Conservation (phyloP, 805 yeast genomes). For the Nematodospora valgi region DNA sequence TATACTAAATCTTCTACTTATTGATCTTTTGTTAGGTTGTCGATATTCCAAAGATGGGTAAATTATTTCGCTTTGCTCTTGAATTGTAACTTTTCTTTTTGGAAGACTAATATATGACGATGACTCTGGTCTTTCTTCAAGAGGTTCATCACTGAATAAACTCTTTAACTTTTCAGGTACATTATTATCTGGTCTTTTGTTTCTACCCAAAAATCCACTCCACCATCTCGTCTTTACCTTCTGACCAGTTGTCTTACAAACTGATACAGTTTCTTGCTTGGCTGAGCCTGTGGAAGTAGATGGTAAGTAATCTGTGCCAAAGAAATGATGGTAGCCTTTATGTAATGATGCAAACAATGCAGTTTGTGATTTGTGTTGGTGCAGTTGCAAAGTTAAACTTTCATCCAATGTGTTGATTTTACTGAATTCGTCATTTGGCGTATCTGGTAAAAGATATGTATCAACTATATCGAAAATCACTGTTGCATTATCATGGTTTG, state of each 20-base stretch:
- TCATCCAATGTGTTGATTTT: neutral
- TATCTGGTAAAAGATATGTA: constrained; percentile 1
- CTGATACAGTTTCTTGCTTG: no score
- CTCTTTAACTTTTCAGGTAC: neutral
- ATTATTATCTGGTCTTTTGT: neutral
- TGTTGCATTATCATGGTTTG: neutral
- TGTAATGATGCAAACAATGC: no score
- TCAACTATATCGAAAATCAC: constrained; percentile 5
- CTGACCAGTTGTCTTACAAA: no score
- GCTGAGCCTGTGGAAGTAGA: no score
- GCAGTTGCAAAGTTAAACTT: no score
- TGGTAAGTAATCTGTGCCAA: no score
- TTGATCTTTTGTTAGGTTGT: neutral
- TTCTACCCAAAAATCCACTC: neutral
- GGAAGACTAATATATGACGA: neutral
- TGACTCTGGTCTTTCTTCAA: neutral
- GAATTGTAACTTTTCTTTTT: constrained; percentile 4
- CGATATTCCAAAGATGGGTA: constrained; percentile 2
- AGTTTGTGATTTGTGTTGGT: no score
- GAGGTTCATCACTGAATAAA: neutral
- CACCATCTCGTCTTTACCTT: no score
- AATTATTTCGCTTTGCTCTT: constrained; percentile 5
- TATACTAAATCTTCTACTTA: constrained; percentile 7
- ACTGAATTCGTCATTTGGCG: neutral
- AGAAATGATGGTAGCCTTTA: no score